Evolutionary conservation across 164 flowering plant genomes (phyloP).

Genomic region (Sedum album): DNA sequence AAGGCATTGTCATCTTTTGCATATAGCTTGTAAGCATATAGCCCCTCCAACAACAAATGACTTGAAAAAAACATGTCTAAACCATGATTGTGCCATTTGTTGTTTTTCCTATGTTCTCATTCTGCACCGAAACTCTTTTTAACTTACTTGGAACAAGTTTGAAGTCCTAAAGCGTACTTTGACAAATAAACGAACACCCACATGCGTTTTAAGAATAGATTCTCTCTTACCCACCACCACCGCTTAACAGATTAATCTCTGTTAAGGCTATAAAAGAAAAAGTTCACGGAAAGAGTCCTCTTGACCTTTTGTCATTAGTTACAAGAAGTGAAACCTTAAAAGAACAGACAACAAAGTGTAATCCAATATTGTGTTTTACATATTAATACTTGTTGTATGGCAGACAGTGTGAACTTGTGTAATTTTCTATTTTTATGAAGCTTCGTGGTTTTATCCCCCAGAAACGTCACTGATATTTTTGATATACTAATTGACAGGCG

Average conservation of each 20-base stretch:
- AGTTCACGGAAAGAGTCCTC: not conserved
- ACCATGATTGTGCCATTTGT: not conserved
- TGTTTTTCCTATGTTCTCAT: not conserved
- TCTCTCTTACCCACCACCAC: not conserved
- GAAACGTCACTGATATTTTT: not conserved
- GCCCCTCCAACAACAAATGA: conserved; percentile 1
- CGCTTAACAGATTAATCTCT: not conserved
- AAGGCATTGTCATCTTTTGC: not conserved
- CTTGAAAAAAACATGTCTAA: not conserved
- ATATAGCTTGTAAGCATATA: not conserved
- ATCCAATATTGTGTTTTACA: not conserved
- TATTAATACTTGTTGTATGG: not conserved
- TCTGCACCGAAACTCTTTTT: not conserved
- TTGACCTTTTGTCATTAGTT: conserved; percentile 5
- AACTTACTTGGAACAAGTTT: conserved; percentile 3
- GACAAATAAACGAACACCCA: not conserved
- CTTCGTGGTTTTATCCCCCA: not conserved
- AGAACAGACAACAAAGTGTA: not conserved
- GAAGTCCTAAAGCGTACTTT: not conserved
- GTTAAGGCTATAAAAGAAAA: not conserved
- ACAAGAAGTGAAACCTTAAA: not conserved
- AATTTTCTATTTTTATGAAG: not conserved
- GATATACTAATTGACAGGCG: not conserved
- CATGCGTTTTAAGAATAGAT: conserved; percentile 1
- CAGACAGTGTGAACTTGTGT: not conserved